Conservation (phyloP, 441 rosid species). For the Brassica balearica region DNA sequence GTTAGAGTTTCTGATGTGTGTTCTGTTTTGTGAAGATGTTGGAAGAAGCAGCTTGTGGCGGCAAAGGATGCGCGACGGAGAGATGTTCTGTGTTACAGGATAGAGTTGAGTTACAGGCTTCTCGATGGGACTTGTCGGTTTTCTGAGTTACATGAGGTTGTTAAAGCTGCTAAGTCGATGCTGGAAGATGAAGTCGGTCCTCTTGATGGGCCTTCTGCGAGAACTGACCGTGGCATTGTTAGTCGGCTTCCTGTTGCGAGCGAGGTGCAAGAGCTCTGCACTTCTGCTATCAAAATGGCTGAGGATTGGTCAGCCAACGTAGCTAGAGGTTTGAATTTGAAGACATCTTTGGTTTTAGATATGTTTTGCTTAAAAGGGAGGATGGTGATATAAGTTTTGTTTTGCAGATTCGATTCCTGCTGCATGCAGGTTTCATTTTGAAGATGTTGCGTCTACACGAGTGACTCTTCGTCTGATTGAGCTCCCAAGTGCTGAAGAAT, state of each 20-base stretch:
- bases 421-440: conserved; percentile 90
- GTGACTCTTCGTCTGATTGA: conserved; percentile 78
- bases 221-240: conserved; percentile 89
- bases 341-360: neutral
- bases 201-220: conserved; percentile 70
- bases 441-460: conserved; percentile 72
- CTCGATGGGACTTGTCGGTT: conserved; percentile 80
- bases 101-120: conserved; percentile 84
- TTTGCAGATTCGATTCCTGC: conserved; percentile 77
- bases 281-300: conserved; percentile 75
- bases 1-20: conserved; percentile 8
- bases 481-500: conserved; percentile 51
- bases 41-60: conserved; percentile 88
- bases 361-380: neutral
- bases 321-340: conserved; percentile 44
- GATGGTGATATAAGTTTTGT: conserved; percentile 1
- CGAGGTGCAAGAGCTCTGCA: conserved; percentile 83
- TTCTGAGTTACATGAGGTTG: conserved; percentile 73
- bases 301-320: conserved; percentile 63
- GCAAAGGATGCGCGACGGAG: conserved; percentile 95
- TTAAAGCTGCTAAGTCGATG: conserved; percentile 73
- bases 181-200: conserved; percentile 93
- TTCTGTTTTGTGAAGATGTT: conserved; percentile 52
- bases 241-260: conserved; percentile 87
- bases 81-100: conserved; percentile 87